Base-by-base conservation (phyloP, 768 basidiomycete genomes). In the Grammothele lineata region DNA sequence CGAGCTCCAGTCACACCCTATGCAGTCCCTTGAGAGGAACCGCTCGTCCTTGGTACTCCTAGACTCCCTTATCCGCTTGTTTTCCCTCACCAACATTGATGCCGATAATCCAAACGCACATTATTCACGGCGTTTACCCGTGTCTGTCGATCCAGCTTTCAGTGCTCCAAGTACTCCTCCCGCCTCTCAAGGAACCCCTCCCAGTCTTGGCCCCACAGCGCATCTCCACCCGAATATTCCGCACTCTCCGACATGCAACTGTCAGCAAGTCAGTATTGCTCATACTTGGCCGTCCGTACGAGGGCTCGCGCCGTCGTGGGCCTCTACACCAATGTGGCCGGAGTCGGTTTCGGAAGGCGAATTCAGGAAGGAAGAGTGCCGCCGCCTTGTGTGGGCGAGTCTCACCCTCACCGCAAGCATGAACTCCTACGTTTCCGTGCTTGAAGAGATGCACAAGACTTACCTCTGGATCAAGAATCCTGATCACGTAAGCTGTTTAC, bases 321-420 rank as follows among this genome's bases (percentile, higher is more conserved):
- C 70, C 4, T 66, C 72, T 37, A 80, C 84, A 3, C 78, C 83
- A 0, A 81, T 76, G 10, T 89, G 85, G 85, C 70, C 75, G 40
- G 59, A 65, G 23, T 61, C 68, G 9, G 80, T 51, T 9, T 35
- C 46, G 21, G 57, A 80, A 30, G 73, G 66, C 4, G 86, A 89
- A 51, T 75, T 86, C 49, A 67, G 74, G 38, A 84, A 79, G 63
- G 87, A 91, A 57, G 80, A 81, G 37, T 82, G 80, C 57, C 78
- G 87, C 19, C 68, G 87, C 22, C 62, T 88, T 21, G 84, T 83
- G 47, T 90, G 87, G 87, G 84, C 80, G 57, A 66, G 78, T 4
- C 70, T 87, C 63, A 68, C 73, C 42, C 70, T 87, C 17, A 70
- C 77, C 6, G 82, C 85, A 5, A 83, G 80, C 6, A 77, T 85